Evolutionary conservation across 176 grass and related monocot genomes (phyloP).

Genomic region (Cocos nucifera): DNA sequence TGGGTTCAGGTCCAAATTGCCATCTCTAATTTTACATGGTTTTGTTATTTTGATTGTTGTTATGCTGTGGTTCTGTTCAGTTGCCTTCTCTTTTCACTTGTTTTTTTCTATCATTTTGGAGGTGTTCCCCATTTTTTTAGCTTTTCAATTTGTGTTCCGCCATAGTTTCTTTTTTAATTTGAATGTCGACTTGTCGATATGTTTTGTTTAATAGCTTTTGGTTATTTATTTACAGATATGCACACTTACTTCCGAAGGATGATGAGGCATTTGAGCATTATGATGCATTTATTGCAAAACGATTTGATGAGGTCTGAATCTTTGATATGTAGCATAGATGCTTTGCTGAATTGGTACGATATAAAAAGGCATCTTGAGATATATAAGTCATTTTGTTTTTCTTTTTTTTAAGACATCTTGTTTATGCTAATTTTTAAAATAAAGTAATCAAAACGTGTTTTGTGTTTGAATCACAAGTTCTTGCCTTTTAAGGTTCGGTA

Average conservation of each 20-base stretch:
- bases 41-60: too few species aligned
- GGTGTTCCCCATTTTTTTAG: too few species aligned
- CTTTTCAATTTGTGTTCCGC: too few species aligned
- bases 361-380: too few species aligned
- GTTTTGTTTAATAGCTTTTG: too few species aligned
- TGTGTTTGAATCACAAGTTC: slow-evolving; percentile 9
- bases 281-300: slow-evolving; percentile 66
- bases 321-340: not conserved
- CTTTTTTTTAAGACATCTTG: slow-evolving; percentile 6
- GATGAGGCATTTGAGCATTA: slow-evolving; percentile 92
- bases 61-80: too few species aligned
- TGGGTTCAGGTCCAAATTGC: too few species aligned
- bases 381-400: not conserved
- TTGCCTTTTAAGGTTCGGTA: not conserved
- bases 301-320: slow-evolving; percentile 71
- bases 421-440: not conserved
- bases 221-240: slow-evolving; percentile 38
- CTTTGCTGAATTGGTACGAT: too few species aligned
- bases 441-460: not conserved
- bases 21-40: too few species aligned
- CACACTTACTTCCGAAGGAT: slow-evolving; percentile 89
- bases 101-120: slow-evolving; percentile 9
- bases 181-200: too few species aligned
- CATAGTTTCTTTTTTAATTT: too few species aligned
- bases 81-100: not conserved